Conservation (phyloP, 495 filamentous ascomycete species). For the Penicillium angulare region DNA sequence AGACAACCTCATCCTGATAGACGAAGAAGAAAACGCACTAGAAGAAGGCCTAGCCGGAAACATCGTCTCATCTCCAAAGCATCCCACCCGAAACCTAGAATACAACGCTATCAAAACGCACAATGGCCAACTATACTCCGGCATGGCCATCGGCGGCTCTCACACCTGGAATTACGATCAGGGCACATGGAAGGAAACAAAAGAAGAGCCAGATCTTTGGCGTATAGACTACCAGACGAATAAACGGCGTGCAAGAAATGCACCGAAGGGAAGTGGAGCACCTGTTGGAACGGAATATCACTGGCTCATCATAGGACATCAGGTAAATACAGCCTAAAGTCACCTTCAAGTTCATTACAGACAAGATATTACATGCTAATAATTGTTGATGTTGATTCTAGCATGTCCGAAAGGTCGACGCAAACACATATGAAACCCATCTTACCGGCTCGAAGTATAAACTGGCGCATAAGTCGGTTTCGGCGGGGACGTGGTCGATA, state of each 20-base stretch:
- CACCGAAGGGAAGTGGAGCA: conserved; percentile 30
- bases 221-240: conserved; percentile 30
- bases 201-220: conserved; percentile 35
- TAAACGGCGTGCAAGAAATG: conserved; percentile 29
- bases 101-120: conserved; percentile 32
- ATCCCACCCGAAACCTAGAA: conserved; percentile 2
- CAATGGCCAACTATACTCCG: conserved; percentile 30
- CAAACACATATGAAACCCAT: conserved; percentile 38
- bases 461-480: conserved; percentile 30
- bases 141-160: conserved; percentile 33
- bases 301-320: conserved; percentile 37
- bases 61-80: conserved; percentile 1
- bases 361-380: too few relatives aligned
- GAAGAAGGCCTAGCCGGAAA: conserved; percentile 9
- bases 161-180: conserved; percentile 35
- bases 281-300: conserved; percentile 38
- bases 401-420: conserved; percentile 36
- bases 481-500: conserved; percentile 31
- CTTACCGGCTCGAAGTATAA: conserved; percentile 39
- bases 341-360: too few relatives aligned
- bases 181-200: conserved; percentile 34
- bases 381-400: too few relatives aligned
- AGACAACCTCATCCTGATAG: conserved; percentile 3
- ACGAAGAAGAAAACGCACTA: conserved; percentile 11
- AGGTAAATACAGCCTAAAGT: too few relatives aligned